A percentile compares a stretch with the other conserved stretches of the same genome.
These are phyloP conservation scores for Fusarium verticillioides DNA, from an alignment of 2,329 filamentous ascomycete genomes.

Conservation along the genomic window DNA sequence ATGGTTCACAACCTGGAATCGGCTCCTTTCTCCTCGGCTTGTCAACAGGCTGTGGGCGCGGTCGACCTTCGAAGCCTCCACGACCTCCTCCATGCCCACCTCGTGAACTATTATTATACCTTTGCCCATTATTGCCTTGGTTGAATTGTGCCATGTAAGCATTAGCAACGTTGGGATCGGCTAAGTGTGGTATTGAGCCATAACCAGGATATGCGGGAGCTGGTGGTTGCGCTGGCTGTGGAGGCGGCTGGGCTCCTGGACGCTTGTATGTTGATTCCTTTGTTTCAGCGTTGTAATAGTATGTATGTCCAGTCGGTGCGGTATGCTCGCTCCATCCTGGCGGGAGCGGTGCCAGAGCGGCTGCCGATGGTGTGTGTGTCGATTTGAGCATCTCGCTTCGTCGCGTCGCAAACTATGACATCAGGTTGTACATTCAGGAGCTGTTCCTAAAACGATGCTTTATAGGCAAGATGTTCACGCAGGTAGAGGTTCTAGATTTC, in stretches of 20 bases:
- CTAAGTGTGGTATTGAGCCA: constrained; percentile 52
- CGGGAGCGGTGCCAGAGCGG: constrained; percentile 69
- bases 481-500: no score
- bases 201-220: constrained; percentile 46
- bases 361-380: constrained; percentile 72
- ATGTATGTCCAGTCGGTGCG: constrained; percentile 85
- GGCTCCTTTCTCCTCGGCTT: constrained; percentile 81
- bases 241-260: constrained; percentile 59
- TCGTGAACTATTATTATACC: constrained; percentile 44
- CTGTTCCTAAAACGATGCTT: background rate
- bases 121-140: constrained; percentile 53
- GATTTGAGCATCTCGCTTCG: constrained; percentile 73
- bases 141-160: constrained; percentile 69
- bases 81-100: constrained; percentile 51
- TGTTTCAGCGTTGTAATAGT: constrained; percentile 86
- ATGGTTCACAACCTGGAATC: constrained; percentile 86
- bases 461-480: background rate
- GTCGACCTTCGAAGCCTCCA: constrained; percentile 66
- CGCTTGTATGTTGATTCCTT: constrained; percentile 89
- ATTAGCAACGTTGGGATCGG: constrained; percentile 68
- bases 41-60: constrained; percentile 77
- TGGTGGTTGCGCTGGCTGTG: constrained; percentile 44
- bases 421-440: background rate
- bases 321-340: constrained; percentile 94
- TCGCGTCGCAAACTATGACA: constrained; percentile 25